Base-by-base conservation (phyloP, 345 rosid species). In the Boechera retrofracta region DNA sequence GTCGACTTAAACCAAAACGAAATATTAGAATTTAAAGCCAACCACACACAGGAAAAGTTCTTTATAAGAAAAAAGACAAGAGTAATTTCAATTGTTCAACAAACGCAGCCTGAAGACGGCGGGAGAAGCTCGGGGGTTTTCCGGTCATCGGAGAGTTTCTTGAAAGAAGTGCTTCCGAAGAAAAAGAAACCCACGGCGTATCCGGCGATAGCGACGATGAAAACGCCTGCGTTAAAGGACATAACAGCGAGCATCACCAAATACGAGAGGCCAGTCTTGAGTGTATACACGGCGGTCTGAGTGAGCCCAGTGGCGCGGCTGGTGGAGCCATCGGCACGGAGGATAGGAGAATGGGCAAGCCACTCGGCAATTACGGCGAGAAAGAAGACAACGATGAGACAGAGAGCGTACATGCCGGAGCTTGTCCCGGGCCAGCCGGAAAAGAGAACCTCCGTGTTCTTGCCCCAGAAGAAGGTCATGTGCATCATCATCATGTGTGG, bases 191-290 rank as follows among this genome's bases (percentile, higher is more conserved):
- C 98, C 5, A 89, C 56, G 28, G 76, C 65, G 70, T 83, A 96
- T 0, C 98, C 98, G 3, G 81, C 85, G 10, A 93, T 84, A 39
- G 96, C 94, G 4, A 44, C 92, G 44, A 93, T 31, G 57, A 89
- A 88, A 61, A 91, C 89, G 6, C 98, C 97, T 1, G 75, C 93
- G 44, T 93, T 93, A 63, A 93, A 91, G 7, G 98, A 91, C 98
- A 93, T 93, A 54, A 91, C 73, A 1, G 98, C 92, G 28, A 93
- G 78, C 98, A 93, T 93, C 12, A 89, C 89, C 74, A 86, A 15
- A 77, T 87, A 89, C 13, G 84, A 83, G 10, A 93, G 75, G 2
- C 95, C 89, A 48, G 85, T 80, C 71, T 87, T 84, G 8, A 91
- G 3, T 0, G 84, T 74, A 42, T 88, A 87, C 81, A 89, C 21